Conservation (phyloP, 495 filamentous ascomycete species). For the Penicillium cosmopolitanum region DNA sequence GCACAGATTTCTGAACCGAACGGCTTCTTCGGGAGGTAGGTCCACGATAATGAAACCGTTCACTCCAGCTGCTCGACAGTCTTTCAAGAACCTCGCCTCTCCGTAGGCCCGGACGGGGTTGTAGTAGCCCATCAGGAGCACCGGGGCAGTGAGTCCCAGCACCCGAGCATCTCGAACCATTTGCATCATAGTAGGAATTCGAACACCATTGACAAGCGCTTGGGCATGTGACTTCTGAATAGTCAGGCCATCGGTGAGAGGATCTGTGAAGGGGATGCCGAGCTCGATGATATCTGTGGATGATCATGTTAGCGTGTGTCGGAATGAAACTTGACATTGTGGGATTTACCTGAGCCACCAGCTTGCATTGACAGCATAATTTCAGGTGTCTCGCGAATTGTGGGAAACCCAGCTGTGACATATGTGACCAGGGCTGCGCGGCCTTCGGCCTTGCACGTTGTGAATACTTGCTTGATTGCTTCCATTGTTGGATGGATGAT, state of each 20-base stretch:
- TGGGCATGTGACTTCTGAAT: conserved; percentile 87
- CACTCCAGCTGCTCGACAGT: conserved; percentile 83
- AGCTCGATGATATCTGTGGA: conserved; percentile 46
- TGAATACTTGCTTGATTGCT: conserved; percentile 72
- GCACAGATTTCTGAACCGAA: conserved; percentile 84
- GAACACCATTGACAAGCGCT: conserved; percentile 85
- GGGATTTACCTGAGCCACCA: conserved; percentile 71
- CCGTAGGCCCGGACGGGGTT: conserved; percentile 91
- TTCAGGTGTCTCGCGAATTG: conserved; percentile 66
- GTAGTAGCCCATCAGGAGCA: conserved; percentile 97
- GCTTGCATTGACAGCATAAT: conserved; percentile 84
- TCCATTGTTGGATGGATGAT: conserved; percentile 52
- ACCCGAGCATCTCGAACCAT: conserved; percentile 76
- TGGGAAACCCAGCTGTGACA: conserved; percentile 87
- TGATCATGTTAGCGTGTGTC: neutral
- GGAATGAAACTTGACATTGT: neutral
- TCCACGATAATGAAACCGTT: conserved; percentile 98
- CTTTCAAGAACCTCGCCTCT: conserved; percentile 79
- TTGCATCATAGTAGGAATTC: conserved; percentile 70
- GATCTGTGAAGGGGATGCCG: conserved; percentile 93
- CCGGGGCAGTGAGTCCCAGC: conserved; percentile 73
- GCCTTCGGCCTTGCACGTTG: conserved; percentile 65
- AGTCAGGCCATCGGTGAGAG: conserved; percentile 89
- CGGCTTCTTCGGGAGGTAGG: conserved; percentile 90
- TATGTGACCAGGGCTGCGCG: conserved; percentile 78